Evolutionary conservation across 2,329 filamentous ascomycete genomes (phyloP).

Genomic region (Colletotrichum trifolii): DNA sequence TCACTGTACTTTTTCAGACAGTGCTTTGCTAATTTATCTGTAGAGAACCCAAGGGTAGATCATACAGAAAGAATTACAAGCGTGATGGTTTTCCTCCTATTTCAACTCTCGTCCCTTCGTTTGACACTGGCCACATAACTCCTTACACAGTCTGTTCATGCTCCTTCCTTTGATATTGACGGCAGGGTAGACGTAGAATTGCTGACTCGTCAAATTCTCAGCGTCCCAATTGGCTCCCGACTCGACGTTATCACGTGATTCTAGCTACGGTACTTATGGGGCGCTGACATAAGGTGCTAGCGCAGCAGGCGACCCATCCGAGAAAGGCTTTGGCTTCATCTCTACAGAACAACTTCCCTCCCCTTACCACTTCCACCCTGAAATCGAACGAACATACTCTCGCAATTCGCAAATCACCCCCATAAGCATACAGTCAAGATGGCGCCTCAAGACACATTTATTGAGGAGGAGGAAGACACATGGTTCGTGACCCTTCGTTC

Average conservation of each 20-base stretch:
- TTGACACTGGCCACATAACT: too few relatives aligned
- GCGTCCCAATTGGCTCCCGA: constrained; percentile 17
- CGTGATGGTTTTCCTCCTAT: too few relatives aligned
- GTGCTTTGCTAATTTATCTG: too few relatives aligned
- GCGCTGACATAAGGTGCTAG: constrained; percentile 30
- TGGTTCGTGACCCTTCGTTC: constrained; percentile 61
- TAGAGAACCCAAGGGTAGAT: too few relatives aligned
- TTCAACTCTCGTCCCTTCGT: too few relatives aligned
- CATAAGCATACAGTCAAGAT: constrained; percentile 53
- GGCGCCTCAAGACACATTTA: constrained; percentile 76
- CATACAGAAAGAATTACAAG: too few relatives aligned
- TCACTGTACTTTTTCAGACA: too few relatives aligned
- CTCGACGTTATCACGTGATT: constrained; percentile 6
- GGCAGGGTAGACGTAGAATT: constrained; percentile 21
- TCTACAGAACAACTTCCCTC: constrained; percentile 38
- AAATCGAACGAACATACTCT: constrained; percentile 24
- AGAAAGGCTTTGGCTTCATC: constrained; percentile 37
- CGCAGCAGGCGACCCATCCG: constrained; percentile 28
- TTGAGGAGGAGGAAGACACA: constrained; percentile 77
- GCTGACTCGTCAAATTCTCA: constrained; percentile 32
- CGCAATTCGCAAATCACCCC: constrained; percentile 15
- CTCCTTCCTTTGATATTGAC: not conserved
- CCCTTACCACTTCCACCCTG: constrained; percentile 34
- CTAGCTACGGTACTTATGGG: not conserved
- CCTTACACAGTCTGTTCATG: too few relatives aligned